Conservation (phyloP, 1,139 yeast species). For the Sugiyamaella castrensis region DNA sequence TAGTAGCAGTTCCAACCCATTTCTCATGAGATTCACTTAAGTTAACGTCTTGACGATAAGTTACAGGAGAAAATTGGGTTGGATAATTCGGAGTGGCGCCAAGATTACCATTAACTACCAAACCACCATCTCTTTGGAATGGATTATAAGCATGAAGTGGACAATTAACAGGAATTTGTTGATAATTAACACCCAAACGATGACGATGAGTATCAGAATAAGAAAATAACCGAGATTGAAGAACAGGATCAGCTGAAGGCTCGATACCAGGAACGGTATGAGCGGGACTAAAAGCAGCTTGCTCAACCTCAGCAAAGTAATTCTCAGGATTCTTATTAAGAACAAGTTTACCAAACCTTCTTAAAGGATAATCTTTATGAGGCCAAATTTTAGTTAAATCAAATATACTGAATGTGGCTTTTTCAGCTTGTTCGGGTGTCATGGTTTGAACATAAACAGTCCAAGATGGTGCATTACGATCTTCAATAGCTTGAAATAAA, state of each 20-base stretch:
- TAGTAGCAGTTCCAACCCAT: constrained; percentile 85
- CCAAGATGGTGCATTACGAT: constrained; percentile 62
- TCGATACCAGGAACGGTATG: constrained; percentile 83
- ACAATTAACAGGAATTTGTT: constrained; percentile 72
- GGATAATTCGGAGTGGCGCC: constrained; percentile 75
- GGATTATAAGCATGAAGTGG: constrained; percentile 39
- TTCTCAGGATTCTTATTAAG: constrained; percentile 72
- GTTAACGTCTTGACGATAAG: constrained; percentile 40
- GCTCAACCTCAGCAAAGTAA: constrained; percentile 80
- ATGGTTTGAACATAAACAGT: constrained; percentile 66
- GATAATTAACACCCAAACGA: constrained; percentile 67
- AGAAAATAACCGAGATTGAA: constrained; percentile 80
- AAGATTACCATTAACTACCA: constrained; percentile 73
- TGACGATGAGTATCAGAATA: constrained; percentile 79
- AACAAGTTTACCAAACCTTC: constrained; percentile 67
- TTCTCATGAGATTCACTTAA: constrained; percentile 68
- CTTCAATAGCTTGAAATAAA: constrained; percentile 55
- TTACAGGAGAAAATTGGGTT: constrained; percentile 46
- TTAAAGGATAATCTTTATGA: constrained; percentile 68
- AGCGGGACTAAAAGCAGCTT: constrained; percentile 78
- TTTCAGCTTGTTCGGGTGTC: constrained; percentile 70
- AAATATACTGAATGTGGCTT: constrained; percentile 49
- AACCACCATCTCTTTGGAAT: constrained; percentile 77
- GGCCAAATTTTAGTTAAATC: constrained; percentile 83
- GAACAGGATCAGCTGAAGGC: constrained; percentile 82